Percentiles rank a stretch among this genome's conserved stretches.
Conservation (phyloP, 441 rosid species). For the Adansonia madagascariensis region DNA sequence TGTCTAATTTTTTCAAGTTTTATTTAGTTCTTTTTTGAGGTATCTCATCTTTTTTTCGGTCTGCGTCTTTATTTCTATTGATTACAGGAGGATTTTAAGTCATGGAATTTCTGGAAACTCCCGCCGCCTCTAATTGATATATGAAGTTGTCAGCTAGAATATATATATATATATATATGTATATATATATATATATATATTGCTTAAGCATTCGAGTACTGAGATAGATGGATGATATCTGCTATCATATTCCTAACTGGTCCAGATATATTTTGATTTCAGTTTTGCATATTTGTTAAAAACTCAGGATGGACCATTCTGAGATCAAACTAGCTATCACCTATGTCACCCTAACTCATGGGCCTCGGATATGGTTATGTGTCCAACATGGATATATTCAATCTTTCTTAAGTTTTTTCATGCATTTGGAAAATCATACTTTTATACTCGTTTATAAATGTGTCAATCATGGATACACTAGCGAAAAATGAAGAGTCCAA, state of each 20-base stretch:
- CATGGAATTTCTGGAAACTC: constrained; percentile 94
- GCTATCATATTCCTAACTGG: constrained; percentile 19
- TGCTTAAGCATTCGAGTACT: background rate
- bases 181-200: background rate
- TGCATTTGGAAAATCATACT: background rate
- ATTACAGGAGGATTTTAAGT: constrained; percentile 84
- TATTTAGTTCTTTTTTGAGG: constrained; percentile 3
- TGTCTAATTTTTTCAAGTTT: constrained; percentile 11
- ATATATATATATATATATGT: no score
- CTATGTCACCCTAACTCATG: background rate
- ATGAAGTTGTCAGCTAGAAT: constrained; percentile 35
- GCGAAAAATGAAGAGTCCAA: background rate
- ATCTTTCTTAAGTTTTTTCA: background rate
- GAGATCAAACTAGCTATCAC: background rate
- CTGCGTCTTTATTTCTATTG: constrained; percentile 16
- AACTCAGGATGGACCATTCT: constrained; percentile 2
- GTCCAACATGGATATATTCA: background rate
- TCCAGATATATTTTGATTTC: constrained; percentile 36
- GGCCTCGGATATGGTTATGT: background rate
- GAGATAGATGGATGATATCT: constrained; percentile 23
- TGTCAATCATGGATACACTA: background rate
- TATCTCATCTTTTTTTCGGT: constrained; percentile 11
- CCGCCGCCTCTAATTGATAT: constrained; percentile 60
- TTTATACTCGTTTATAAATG: background rate
- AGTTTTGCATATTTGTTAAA: constrained; percentile 3